phyloP scores from a whole-genome alignment of 352 stramenopile genomes.

The Phytophthora rubi region DNA sequence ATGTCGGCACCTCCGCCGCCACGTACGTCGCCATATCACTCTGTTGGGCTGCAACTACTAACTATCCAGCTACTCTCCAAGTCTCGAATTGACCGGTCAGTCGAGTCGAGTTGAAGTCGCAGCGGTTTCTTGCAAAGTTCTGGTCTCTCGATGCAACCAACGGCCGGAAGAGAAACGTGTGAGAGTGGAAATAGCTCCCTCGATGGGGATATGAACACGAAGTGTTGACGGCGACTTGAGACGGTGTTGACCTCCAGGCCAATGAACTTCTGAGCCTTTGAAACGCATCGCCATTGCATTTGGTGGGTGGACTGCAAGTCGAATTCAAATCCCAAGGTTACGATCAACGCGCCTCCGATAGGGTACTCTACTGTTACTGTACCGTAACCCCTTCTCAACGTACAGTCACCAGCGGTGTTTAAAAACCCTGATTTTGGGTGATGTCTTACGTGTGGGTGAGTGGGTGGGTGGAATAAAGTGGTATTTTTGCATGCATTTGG shows the following conservation, averaged over 20 bases:
- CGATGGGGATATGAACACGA: not conserved
- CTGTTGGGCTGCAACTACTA: not conserved
- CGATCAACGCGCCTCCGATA: conserved; percentile 3
- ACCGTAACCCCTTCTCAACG: no score
- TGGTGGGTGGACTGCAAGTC: conserved; percentile 30
- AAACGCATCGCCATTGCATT: conserved; percentile 16
- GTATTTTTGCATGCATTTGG: no score
- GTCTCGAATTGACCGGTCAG: conserved; percentile 12
- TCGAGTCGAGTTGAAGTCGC: conserved; percentile 21
- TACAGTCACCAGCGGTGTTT: no score
- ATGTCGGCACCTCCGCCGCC: not conserved
- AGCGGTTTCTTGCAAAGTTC: conserved; percentile 12
- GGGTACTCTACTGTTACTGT: not conserved
- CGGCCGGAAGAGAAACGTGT: conserved; percentile 13
- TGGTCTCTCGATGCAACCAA: conserved; percentile 12
- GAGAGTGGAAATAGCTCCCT: not conserved
- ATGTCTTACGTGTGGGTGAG: no score
- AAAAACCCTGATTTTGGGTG: no score
- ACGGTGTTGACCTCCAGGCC: conserved; percentile 15
- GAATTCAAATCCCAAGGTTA: conserved; percentile 28
- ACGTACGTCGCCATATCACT: conserved; percentile 1
- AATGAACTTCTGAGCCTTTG: conserved; percentile 18
- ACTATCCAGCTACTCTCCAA: not conserved
- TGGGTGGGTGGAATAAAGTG: no score
- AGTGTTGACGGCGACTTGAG: conserved; percentile 14